These are phyloP conservation scores for Pelargonium myrrhifolium DNA, from an alignment of 441 rosid genomes.

Conservation along the genomic window DNA sequence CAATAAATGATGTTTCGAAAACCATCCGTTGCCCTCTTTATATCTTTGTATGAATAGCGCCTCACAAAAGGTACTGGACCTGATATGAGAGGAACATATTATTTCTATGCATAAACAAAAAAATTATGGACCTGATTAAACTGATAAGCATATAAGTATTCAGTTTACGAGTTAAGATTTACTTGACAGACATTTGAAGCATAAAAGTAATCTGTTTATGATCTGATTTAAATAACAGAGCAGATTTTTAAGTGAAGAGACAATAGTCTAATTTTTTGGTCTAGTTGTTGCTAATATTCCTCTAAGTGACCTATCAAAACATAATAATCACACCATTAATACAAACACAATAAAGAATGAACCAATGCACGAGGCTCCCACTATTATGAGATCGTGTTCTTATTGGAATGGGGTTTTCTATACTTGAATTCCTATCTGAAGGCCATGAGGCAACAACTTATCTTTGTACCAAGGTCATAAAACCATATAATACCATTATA, in stretches of 20 bases:
- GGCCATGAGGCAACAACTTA: too few relatives aligned
- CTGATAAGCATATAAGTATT: neutral
- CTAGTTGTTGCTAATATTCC: neutral
- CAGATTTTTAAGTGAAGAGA: neutral
- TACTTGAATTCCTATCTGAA: too few relatives aligned
- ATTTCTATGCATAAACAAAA: neutral
- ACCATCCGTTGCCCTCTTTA: slow-evolving; percentile 63
- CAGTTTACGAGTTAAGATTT: neutral
- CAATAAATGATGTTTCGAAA: slow-evolving; percentile 53
- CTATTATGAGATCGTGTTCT: too few relatives aligned
- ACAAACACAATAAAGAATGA: neutral
- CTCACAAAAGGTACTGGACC: slow-evolving; percentile 45
- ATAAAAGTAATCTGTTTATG: neutral
- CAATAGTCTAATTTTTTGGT: neutral
- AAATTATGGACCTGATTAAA: neutral
- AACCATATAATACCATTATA: too few relatives aligned
- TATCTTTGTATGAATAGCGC: slow-evolving; percentile 53
- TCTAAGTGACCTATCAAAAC: neutral
- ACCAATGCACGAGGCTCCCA: too few relatives aligned
- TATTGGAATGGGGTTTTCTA: too few relatives aligned
- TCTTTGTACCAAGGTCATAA: too few relatives aligned
- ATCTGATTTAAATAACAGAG: neutral
- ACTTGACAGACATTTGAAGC: neutral
- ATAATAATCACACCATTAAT: neutral
- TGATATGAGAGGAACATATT: slow-evolving; percentile 20